These are phyloP conservation scores for Quercus ilex DNA, from an alignment of 306 rosid species.

Conservation along the genomic window DNA sequence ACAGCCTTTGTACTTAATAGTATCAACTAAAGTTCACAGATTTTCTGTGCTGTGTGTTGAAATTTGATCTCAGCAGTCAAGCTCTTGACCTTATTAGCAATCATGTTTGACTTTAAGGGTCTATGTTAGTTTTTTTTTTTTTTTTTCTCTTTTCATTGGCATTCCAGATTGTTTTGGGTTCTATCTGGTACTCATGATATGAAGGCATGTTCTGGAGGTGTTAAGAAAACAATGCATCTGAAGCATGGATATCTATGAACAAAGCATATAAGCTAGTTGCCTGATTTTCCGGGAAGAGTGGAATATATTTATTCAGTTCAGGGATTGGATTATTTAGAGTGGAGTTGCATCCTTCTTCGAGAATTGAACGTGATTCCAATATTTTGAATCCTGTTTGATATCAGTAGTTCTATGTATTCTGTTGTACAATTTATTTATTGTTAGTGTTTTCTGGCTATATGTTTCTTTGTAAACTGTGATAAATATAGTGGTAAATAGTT, in stretches of 20 bases:
- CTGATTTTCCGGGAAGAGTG: neutral
- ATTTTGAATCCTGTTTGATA: neutral
- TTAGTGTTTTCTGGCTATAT: neutral
- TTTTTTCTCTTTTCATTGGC: too few species aligned
- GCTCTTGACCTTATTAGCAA: neutral
- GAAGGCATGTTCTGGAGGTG: neutral
- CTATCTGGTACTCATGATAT: neutral
- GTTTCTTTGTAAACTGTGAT: neutral
- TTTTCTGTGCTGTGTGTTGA: neutral
- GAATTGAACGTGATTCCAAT: neutral
- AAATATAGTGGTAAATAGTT: neutral
- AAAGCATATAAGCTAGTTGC: neutral
- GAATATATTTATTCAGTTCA: neutral
- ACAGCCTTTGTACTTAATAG: neutral
- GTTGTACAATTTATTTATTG: neutral
- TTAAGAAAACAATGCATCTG: neutral
- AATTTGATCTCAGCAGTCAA: neutral
- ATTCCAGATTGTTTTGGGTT: neutral
- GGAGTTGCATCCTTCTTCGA: neutral
- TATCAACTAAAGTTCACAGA: neutral
- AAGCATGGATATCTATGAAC: neutral
- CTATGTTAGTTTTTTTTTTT: neutral
- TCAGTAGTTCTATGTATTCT: neutral
- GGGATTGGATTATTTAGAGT: neutral
- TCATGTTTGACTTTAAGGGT: neutral